Conservation (phyloP, 306 rosid species). For the Oemleria cerasiformis region DNA sequence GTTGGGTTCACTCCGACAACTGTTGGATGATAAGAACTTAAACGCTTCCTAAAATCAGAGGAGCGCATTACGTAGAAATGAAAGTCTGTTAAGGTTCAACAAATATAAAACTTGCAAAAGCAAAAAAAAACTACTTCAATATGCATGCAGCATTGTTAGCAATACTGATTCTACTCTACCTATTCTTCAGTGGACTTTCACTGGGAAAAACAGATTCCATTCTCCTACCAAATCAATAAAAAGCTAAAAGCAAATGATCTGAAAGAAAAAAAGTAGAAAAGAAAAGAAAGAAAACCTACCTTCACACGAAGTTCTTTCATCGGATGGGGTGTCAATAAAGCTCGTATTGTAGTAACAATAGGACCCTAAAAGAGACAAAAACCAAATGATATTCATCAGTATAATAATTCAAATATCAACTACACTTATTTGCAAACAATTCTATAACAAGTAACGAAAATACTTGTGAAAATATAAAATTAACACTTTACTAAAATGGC, state of each 20-base stretch:
- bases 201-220: background rate
- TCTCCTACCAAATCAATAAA: background rate
- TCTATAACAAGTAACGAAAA: background rate
- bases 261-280: conserved; percentile 1
- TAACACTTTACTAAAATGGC: background rate
- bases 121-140: background rate
- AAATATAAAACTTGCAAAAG: background rate
- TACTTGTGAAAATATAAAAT: conserved; percentile 15
- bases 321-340: conserved; percentile 93
- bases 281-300: conserved; percentile 39
- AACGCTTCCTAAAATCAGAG: too few species aligned
- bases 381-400: background rate
- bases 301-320: conserved; percentile 97
- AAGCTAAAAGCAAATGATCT: background rate
- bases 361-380: conserved; percentile 57
- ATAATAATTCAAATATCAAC: background rate
- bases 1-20: background rate
- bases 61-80: background rate
- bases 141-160: background rate
- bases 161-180: background rate
- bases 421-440: too few species aligned
- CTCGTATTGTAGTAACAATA: conserved; percentile 84
- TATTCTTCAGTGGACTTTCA: background rate
- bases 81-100: background rate
- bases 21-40: background rate